These are phyloP conservation scores for Xylariales sp. DNA, from an alignment of 2,329 filamentous ascomycete genomes.

Conservation along the genomic window DNA sequence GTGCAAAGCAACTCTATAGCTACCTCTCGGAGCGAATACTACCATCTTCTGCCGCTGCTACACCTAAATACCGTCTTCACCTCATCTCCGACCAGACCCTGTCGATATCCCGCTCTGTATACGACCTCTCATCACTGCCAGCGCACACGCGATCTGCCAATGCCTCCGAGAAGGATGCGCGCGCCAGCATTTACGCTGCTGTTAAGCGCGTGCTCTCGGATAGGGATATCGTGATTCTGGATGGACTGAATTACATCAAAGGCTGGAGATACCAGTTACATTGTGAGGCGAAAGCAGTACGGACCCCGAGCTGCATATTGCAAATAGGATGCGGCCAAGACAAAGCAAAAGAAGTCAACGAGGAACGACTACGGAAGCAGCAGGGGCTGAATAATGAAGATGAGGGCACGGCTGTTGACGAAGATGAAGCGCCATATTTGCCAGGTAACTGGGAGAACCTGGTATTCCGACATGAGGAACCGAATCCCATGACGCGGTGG, in stretches of 20 bases:
- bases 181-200: constrained; percentile 69
- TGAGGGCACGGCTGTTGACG: constrained; percentile 10
- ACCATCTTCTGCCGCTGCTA: constrained; percentile 23
- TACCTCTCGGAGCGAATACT: constrained; percentile 58
- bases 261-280: constrained; percentile 83
- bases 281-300: constrained; percentile 76
- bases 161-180: constrained; percentile 74
- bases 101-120: constrained; percentile 64
- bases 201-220: constrained; percentile 71
- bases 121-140: constrained; percentile 58
- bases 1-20: constrained; percentile 60
- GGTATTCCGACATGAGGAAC: constrained; percentile 79
- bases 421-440: constrained; percentile 46
- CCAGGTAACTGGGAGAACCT: constrained; percentile 69
- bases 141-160: constrained; percentile 65
- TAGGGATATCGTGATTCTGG: constrained; percentile 72
- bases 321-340: constrained; percentile 56
- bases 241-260: constrained; percentile 84
- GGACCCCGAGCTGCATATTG: constrained; percentile 71
- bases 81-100: constrained; percentile 70
- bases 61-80: constrained; percentile 58
- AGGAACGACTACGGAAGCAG: constrained; percentile 42
- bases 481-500: constrained; percentile 80
- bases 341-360: constrained; percentile 55
- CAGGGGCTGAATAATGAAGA: constrained; percentile 38